A percentile compares a stretch with the other conserved stretches of the same genome.
Conservation (phyloP, 1,284 basidiomycete species). For the Ganoderma meredithae region DNA sequence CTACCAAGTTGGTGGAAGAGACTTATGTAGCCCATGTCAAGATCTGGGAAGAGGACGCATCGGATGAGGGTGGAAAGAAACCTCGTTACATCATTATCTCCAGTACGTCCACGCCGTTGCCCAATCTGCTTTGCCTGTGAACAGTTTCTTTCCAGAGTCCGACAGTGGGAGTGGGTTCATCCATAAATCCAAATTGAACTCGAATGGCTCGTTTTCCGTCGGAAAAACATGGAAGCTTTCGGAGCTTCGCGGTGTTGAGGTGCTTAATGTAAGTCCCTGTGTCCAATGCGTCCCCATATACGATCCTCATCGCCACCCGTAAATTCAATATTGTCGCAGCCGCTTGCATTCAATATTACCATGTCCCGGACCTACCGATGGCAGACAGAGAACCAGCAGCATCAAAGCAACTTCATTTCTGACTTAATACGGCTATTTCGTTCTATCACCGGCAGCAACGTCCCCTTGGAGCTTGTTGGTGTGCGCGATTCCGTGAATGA, state of each 20-base stretch:
- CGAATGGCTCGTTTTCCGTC: slow-evolving; percentile 94
- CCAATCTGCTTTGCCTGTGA: slow-evolving; percentile 23
- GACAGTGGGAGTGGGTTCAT: slow-evolving; percentile 74
- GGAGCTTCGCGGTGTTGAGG: slow-evolving; percentile 84
- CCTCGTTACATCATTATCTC: slow-evolving; percentile 88
- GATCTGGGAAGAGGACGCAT: slow-evolving; percentile 83
- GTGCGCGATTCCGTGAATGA: slow-evolving; percentile 50
- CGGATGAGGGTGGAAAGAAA: slow-evolving; percentile 74
- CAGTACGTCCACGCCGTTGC: slow-evolving; percentile 60
- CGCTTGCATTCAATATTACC: slow-evolving; percentile 75
- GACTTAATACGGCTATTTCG: slow-evolving; percentile 77
- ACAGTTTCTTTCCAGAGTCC: slow-evolving; percentile 55
- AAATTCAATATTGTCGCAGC: slow-evolving; percentile 29
- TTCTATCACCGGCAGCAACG: slow-evolving; percentile 58
- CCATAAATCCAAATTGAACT: slow-evolving; percentile 97
- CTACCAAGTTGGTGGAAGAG: slow-evolving; percentile 76
- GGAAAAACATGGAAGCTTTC: slow-evolving; percentile 96
- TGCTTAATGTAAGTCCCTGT: slow-evolving; percentile 56
- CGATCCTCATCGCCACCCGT: neutral
- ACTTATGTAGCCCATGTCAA: slow-evolving; percentile 87
- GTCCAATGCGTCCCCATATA: neutral
- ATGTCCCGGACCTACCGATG: slow-evolving; percentile 88
- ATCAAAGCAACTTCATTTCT: slow-evolving; percentile 79
- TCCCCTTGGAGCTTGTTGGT: slow-evolving; percentile 62
- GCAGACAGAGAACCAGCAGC: slow-evolving; percentile 78